These are phyloP conservation scores for Suhomyces anneliseae DNA, from an alignment of 1,139 yeast genomes.

Conservation along the genomic window DNA sequence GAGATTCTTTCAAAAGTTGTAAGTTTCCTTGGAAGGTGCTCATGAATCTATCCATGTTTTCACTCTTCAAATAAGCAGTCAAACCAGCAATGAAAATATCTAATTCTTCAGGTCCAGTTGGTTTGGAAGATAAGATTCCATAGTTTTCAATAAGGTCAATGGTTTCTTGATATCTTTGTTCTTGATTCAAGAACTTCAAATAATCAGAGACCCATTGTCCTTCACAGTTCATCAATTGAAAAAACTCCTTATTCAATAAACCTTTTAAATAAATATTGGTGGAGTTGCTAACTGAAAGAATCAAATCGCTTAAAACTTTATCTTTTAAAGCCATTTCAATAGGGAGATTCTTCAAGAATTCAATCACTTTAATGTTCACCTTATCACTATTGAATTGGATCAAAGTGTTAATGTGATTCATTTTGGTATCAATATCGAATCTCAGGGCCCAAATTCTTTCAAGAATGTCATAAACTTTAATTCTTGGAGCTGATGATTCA, in stretches of 20 bases:
- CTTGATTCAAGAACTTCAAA: constrained; percentile 18
- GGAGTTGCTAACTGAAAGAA: constrained; percentile 15
- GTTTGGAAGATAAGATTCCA: constrained; percentile 2
- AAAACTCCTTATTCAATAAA: constrained; percentile 12
- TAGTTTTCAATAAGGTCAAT: constrained; percentile 11
- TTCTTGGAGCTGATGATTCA: constrained; percentile 3
- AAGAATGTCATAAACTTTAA: constrained; percentile 27
- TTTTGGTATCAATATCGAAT: constrained; percentile 16
- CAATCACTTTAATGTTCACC: constrained; percentile 26
- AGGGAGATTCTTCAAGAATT: constrained; percentile 15
- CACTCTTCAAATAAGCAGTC: constrained; percentile 16
- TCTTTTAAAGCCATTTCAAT: constrained; percentile 7
- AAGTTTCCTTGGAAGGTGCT: constrained; percentile 16
- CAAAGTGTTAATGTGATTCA: constrained; percentile 20
- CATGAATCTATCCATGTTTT: constrained; percentile 18
- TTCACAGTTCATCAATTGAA: constrained; percentile 14
- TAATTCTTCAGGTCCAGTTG: constrained; percentile 8
- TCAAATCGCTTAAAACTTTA: constrained; percentile 10
- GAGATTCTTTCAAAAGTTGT: constrained; percentile 14
- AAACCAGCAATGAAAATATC: constrained; percentile 14
- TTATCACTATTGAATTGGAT: constrained; percentile 29
- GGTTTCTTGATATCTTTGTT: constrained; percentile 11
- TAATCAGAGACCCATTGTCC: constrained; percentile 22
- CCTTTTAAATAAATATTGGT: constrained; percentile 24
- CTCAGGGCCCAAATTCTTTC: constrained; percentile 25